Base-by-base conservation (phyloP, 2,329 filamentous ascomycete species). In the Exserohilum rostratum region DNA sequence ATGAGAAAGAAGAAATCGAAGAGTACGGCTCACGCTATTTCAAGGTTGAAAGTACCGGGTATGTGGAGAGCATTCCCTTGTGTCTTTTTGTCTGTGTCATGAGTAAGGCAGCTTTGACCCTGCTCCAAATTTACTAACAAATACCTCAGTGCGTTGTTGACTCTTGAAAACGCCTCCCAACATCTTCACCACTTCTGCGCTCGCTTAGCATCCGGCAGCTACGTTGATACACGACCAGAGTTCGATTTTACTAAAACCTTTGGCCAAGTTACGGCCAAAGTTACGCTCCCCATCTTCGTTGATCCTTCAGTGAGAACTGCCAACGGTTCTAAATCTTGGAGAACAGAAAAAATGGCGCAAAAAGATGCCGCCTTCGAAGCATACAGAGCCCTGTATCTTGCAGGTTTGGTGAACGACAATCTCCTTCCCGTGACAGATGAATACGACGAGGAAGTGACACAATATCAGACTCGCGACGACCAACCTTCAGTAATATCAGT, bases 341-440 rank as follows among this genome's bases (percentile, higher is more conserved):
- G 62, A 10, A 90, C 87, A 0, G 88, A 95, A 66, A 84, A 81
- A 53, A 86, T 85, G 62, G 91, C 92, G 0, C 86, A 81, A 62
- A 91, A 89, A 67, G 93, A 97, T 72, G 91, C 89, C 1, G 89
- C 91, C 0, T 95, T 96, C 57, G 85, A 90, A 66, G 90, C 92
- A 1, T 96, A 93, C 67, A 76, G 84, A 18, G 80, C 80, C 5
- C 79, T 98, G 0, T 87, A 93, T 68, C 64, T 83, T 6, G 87
- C 84, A 22, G 88, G 89, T 0, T 78, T 97, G 5, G 75, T 98
- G 1, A 92, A 90, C 57, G 85, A 96, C 12, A 82, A 96, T 64
- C 76, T 97, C 0, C 79, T 96, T 35, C 93, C 93, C 76, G 7
- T 76, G 82, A 53, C 65, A 50, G 61, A 60, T 43, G 66, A 71